Conservation (phyloP, 2,329 filamentous ascomycete genomes). For the Leptosphaerulina australis region DNA sequence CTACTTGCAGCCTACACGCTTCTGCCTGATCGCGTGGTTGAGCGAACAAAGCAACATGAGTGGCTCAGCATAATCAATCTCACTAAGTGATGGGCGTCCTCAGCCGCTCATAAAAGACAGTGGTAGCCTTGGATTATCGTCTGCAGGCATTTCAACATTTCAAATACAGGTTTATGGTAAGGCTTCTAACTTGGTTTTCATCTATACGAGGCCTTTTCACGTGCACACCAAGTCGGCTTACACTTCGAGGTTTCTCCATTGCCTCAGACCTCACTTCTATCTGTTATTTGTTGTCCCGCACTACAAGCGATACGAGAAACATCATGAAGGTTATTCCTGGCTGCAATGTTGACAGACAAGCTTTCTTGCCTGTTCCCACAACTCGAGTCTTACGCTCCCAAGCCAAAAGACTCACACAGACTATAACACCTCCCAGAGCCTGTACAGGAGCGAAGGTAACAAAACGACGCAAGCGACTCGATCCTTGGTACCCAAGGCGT, state of each 20-base stretch:
- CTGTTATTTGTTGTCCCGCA: not conserved
- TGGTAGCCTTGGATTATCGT: not conserved
- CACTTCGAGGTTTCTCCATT: not conserved
- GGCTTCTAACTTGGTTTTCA: not conserved
- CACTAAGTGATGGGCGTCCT: not conserved
- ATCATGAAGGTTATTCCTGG: not conserved
- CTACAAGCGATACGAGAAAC: not conserved
- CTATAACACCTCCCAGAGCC: too few relatives aligned
- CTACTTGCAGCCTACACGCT: slow-evolving; percentile 8
- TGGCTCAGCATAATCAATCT: not conserved
- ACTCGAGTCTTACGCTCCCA: slow-evolving; percentile 27
- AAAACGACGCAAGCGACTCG: slow-evolving; percentile 16
- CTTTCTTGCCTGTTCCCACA: not conserved
- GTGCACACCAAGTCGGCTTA: not conserved
- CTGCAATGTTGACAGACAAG: not conserved
- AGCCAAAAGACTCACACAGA: not conserved
- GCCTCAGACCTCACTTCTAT: not conserved
- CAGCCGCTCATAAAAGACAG: not conserved
- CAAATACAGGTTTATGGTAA: not conserved
- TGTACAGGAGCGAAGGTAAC: not conserved
- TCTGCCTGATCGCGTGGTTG: slow-evolving; percentile 13
- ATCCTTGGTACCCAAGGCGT: slow-evolving; percentile 33
- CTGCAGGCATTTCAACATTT: not conserved
- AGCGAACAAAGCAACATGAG: not conserved
- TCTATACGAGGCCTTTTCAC: not conserved